Evolutionary conservation across 768 basidiomycete species (phyloP), one percentile per base, ranked within the genome.

Genomic region (Ramaria sp.): DNA sequence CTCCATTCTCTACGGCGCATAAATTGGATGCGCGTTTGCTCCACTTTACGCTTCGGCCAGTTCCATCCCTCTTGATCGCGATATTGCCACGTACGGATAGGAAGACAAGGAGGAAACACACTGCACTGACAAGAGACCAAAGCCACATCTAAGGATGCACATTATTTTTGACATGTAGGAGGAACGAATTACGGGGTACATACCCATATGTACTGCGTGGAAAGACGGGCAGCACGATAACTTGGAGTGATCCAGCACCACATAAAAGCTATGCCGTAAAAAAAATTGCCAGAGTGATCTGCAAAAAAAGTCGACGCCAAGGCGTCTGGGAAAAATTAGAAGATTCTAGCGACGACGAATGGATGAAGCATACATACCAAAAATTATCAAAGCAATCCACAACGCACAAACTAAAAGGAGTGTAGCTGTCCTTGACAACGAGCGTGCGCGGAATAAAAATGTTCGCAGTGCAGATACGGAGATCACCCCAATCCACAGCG

Each of bases 401-500:
- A 85, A 85, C 41, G 76, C 39, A 13, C 61, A 48, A 20, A 78
- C 73, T 9, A 69, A 64, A 3, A 65, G 63, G 1, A 66, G 63
- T 56, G 74, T 78, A 28, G 78, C 66, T 64, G 78, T 70, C 13
- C 65, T 61, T 7, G 79, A 75, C 57, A 79, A 50, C 16, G 34
- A 78, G 34, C 74, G 74, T 57, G 70, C 70, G 42, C 72, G 73
- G 52, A 88, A 67, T 13, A 82, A 79, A 37, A 88, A 70, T 15
- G 83, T 78, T 58, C 71, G 76, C 70, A 86, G 83, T 0, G 81
- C 79, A 64, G 88, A 85, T 9, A 85, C 60, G 0, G 81, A 80
- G 59, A 85, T 81, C 5, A 74, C 71, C 9, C 75, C 71, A 2
- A 78, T 82, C 65, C 87, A 89, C 67, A 77, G 85, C 16, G 78